Evolutionary conservation across 352 stramenopile genomes (phyloP).

Genomic region (Hyaloperonospora brassicae): DNA sequence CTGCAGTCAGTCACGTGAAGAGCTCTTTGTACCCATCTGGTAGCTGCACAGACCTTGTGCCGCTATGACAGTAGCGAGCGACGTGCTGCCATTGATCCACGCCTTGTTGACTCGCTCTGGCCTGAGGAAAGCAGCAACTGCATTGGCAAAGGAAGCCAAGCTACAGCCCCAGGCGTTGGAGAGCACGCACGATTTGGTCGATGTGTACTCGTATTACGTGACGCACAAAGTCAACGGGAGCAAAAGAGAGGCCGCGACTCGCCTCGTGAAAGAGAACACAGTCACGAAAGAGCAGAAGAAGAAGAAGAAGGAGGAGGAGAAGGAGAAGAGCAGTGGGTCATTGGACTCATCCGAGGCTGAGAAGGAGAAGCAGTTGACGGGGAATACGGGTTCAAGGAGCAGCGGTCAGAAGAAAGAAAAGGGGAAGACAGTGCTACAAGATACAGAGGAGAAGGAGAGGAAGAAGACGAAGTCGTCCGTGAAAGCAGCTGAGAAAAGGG

Average conservation of each 20-base stretch:
- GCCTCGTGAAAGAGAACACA: conserved; percentile 37
- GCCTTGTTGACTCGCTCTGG: conserved; percentile 54
- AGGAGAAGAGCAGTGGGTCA: conserved; percentile 13
- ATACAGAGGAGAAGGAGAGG: conserved; percentile 45
- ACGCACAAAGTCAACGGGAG: conserved; percentile 43
- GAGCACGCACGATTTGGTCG: conserved; percentile 57
- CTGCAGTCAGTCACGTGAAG: too few relatives aligned
- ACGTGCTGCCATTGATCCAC: conserved; percentile 71
- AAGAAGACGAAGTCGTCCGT: conserved; percentile 14
- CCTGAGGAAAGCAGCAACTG: conserved; percentile 60
- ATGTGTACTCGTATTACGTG: conserved; percentile 69
- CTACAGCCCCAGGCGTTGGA: conserved; percentile 52
- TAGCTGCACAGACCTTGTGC: background rate
- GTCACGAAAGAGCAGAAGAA: conserved; percentile 35
- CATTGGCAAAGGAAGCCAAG: conserved; percentile 67
- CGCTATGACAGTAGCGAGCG: conserved; percentile 53
- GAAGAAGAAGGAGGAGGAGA: conserved; percentile 11
- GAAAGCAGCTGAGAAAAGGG: conserved; percentile 27
- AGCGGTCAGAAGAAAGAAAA: conserved; percentile 20
- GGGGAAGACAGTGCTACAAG: conserved; percentile 32
- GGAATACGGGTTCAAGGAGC: conserved; percentile 9
- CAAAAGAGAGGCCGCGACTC: conserved; percentile 43
- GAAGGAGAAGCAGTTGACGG: conserved; percentile 16
- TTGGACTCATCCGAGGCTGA: conserved; percentile 3
- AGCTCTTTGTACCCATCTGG: too few relatives aligned